A percentile compares a stretch with the other conserved stretches of the same genome.
phyloP scores from a whole-genome alignment of 192 early-diverging fungal species.

The Geranomyces variabilis region DNA sequence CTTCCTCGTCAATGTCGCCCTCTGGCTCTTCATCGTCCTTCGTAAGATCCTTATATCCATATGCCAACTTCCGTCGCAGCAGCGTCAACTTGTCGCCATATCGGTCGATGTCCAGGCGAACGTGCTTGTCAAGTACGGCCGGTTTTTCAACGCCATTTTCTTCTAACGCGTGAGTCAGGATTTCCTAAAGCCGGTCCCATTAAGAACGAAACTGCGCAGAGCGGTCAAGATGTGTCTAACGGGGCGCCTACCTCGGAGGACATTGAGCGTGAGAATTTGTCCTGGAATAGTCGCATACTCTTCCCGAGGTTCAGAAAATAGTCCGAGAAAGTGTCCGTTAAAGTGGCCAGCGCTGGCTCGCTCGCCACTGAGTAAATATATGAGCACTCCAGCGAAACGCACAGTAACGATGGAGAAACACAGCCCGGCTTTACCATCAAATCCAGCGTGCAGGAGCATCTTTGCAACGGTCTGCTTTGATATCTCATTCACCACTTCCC shows the following conservation, averaged over 20 bases:
- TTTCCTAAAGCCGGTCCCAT: conserved; percentile 59
- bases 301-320: conserved; percentile 84
- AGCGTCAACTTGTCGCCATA: conserved; percentile 75
- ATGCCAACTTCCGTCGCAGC: conserved; percentile 73
- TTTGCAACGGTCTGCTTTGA: conserved; percentile 50
- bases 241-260: conserved; percentile 63
- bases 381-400: neutral
- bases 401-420: neutral
- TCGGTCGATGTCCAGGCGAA: conserved; percentile 77
- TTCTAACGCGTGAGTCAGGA: conserved; percentile 76
- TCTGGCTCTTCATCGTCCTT: conserved; percentile 34
- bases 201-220: neutral
- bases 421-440: conserved; percentile 76
- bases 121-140: conserved; percentile 74
- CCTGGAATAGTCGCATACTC: conserved; percentile 75
- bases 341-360: conserved; percentile 62
- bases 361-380: conserved; percentile 43
- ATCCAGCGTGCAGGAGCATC: conserved; percentile 84
- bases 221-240: neutral
- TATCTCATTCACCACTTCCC: conserved; percentile 13
- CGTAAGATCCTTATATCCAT: conserved; percentile 71
- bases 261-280: conserved; percentile 75
- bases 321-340: conserved; percentile 80
- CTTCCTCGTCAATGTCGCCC: conserved; percentile 47
- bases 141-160: conserved; percentile 79